Conservation (phyloP, 768 basidiomycete species). For the Amanita pallidorosea region DNA sequence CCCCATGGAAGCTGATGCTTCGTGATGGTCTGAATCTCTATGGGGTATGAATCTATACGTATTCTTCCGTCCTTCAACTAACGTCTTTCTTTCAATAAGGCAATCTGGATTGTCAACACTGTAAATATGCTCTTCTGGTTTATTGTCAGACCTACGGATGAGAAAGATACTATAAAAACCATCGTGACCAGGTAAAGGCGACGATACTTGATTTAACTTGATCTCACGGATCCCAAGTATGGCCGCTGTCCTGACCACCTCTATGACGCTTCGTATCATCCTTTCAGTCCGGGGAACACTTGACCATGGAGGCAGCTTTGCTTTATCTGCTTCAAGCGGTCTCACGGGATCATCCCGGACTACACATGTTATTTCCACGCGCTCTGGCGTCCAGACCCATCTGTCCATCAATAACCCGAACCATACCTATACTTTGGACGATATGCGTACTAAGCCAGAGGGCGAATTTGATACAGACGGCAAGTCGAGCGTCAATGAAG, state of each 20-base stretch:
- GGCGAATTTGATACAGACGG: constrained; percentile 33
- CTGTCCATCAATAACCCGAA: constrained; percentile 20
- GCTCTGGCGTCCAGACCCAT: constrained; percentile 29
- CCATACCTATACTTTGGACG: constrained; percentile 44
- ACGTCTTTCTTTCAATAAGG: constrained; percentile 19
- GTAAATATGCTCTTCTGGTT: constrained; percentile 85
- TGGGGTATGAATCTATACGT: constrained; percentile 32
- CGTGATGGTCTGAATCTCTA: constrained; percentile 85
- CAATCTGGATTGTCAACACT: constrained; percentile 73
- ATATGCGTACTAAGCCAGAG: constrained; percentile 37
- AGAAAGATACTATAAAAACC: constrained; percentile 62
- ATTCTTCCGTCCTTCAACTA: neutral
- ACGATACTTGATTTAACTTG: neutral
- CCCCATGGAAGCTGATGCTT: constrained; percentile 80
- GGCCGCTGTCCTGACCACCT: constrained; percentile 79
- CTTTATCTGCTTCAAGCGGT: constrained; percentile 32
- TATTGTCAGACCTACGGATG: constrained; percentile 56
- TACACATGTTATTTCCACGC: constrained; percentile 41
- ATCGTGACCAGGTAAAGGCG: constrained; percentile 52
- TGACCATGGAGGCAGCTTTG: constrained; percentile 59
- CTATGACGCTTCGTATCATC: constrained; percentile 82
- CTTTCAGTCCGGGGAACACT: constrained; percentile 75
- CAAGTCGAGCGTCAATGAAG: constrained; percentile 30
- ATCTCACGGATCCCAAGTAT: constrained; percentile 27
- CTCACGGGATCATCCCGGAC: constrained; percentile 35